Conservation (phyloP, 2,329 filamentous ascomycete genomes). For the Mollisiaceae sp. region DNA sequence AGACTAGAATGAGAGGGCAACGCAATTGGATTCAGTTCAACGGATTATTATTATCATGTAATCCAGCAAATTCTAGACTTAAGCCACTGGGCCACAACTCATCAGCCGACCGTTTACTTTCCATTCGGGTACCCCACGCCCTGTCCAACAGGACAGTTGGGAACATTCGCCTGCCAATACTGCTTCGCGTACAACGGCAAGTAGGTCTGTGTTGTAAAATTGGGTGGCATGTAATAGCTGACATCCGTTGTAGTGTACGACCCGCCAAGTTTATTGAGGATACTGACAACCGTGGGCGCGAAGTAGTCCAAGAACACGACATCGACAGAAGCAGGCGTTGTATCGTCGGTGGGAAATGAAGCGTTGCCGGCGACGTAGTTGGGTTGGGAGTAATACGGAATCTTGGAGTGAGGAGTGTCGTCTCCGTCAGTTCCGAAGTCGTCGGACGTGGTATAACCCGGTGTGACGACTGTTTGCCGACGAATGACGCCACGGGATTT, state of each 20-base stretch:
- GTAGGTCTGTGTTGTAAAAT: slow-evolving; percentile 41
- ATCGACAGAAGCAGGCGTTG: slow-evolving; percentile 71
- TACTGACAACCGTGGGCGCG: slow-evolving; percentile 76
- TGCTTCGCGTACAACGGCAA: slow-evolving; percentile 43
- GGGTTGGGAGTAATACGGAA: slow-evolving; percentile 58
- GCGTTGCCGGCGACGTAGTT: slow-evolving; percentile 79
- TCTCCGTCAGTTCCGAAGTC: slow-evolving; percentile 80
- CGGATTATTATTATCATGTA: too few species aligned
- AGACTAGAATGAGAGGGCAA: too few species aligned
- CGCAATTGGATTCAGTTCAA: too few species aligned
- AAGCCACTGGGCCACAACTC: too few species aligned
- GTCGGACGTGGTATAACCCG: slow-evolving; percentile 87
- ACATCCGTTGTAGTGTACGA: slow-evolving; percentile 41
- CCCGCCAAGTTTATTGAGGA: slow-evolving; percentile 58
- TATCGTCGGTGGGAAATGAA: slow-evolving; percentile 57
- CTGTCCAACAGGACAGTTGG: slow-evolving; percentile 38
- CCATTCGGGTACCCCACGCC: slow-evolving; percentile 30
- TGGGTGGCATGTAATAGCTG: slow-evolving; percentile 39
- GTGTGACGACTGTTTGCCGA: slow-evolving; percentile 46
- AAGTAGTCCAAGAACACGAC: slow-evolving; percentile 91
- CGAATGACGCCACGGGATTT: slow-evolving; percentile 36
- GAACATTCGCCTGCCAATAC: slow-evolving; percentile 38
- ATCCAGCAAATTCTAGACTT: too few species aligned
- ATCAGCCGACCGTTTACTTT: not conserved
- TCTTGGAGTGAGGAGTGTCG: slow-evolving; percentile 78